These are phyloP conservation scores for Acacia acuminata DNA, from an alignment of 306 rosid genomes.

Conservation along the genomic window DNA sequence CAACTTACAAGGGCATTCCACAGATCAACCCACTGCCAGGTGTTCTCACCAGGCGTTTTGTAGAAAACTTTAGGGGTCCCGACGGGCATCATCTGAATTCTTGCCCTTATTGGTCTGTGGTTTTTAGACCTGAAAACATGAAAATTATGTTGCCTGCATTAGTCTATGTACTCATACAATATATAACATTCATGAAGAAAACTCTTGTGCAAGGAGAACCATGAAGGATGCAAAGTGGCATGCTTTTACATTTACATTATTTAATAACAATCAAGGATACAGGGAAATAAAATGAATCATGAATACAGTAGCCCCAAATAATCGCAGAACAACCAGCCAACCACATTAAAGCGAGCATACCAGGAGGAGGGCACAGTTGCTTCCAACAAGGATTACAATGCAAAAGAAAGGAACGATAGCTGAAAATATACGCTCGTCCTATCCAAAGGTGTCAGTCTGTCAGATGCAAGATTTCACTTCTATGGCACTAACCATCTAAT, in stretches of 20 bases:
- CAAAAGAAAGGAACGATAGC: not conserved
- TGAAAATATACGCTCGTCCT: not conserved
- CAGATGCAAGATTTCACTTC: not conserved
- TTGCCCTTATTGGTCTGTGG: constrained; percentile 59
- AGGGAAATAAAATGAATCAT: not conserved
- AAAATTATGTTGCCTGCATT: constrained; percentile 26
- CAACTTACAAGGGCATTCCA: constrained; percentile 96
- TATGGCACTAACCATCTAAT: not conserved
- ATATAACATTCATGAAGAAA: not conserved
- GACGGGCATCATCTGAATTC: constrained; percentile 82
- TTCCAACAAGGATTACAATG: not conserved
- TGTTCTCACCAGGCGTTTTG: constrained; percentile 85
- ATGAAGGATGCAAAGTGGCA: not conserved
- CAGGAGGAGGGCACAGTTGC: not conserved
- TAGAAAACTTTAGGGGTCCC: constrained; percentile 93
- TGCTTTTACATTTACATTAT: not conserved
- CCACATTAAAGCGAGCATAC: not conserved
- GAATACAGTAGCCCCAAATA: not conserved
- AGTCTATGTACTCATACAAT: constrained; percentile 3
- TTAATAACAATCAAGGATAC: constrained; percentile 1
- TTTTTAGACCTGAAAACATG: constrained; percentile 52
- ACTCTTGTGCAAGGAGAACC: constrained; percentile 7
- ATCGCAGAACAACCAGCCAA: constrained; percentile 3
- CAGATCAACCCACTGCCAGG: constrained; percentile 96
- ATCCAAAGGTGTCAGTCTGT: not conserved